A percentile compares a stretch with the other conserved stretches of the same genome.
These are phyloP conservation scores for Mycogone perniciosa DNA, from an alignment of 2,329 filamentous ascomycete genomes.

Conservation along the genomic window DNA sequence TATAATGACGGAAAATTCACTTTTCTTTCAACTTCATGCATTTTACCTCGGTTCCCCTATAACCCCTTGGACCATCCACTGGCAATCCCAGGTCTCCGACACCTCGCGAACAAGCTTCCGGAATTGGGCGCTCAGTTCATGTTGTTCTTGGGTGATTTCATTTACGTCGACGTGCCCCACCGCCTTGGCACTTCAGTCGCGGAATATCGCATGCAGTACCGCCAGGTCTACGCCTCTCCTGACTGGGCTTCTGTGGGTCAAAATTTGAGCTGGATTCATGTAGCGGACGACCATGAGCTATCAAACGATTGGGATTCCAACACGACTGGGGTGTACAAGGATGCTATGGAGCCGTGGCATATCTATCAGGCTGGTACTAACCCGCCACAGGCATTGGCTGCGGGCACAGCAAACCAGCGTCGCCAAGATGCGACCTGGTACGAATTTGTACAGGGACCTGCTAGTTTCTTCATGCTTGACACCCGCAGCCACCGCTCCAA, in stretches of 20 bases:
- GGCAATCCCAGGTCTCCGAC: conserved; percentile 70
- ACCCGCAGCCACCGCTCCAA: conserved; percentile 80
- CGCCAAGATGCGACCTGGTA: conserved; percentile 69
- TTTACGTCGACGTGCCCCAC: conserved; percentile 82
- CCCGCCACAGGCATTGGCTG: conserved; percentile 59
- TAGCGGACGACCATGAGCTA: conserved; percentile 84
- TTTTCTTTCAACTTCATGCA: conserved; percentile 88
- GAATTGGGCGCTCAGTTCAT: conserved; percentile 69
- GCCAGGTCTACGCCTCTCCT: conserved; percentile 90
- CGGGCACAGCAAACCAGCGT: conserved; percentile 33
- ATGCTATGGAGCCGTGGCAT: conserved; percentile 76
- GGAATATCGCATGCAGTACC: conserved; percentile 85
- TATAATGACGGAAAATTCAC: conserved; percentile 67
- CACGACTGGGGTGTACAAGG: conserved; percentile 69
- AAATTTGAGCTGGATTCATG: conserved; percentile 94
- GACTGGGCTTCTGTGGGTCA: conserved; percentile 74
- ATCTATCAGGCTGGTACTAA: conserved; percentile 83
- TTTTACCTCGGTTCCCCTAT: conserved; percentile 88
- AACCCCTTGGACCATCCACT: conserved; percentile 76
- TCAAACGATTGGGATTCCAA: conserved; percentile 73
- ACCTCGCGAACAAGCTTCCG: conserved; percentile 68
- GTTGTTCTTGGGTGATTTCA: conserved; percentile 82
- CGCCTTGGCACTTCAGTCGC: conserved; percentile 65
- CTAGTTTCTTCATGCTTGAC: conserved; percentile 91
- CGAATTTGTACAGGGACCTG: conserved; percentile 81